Evolutionary conservation across 1,284 basidiomycete species (phyloP).

Genomic region (Ustilago vetiveriae): DNA sequence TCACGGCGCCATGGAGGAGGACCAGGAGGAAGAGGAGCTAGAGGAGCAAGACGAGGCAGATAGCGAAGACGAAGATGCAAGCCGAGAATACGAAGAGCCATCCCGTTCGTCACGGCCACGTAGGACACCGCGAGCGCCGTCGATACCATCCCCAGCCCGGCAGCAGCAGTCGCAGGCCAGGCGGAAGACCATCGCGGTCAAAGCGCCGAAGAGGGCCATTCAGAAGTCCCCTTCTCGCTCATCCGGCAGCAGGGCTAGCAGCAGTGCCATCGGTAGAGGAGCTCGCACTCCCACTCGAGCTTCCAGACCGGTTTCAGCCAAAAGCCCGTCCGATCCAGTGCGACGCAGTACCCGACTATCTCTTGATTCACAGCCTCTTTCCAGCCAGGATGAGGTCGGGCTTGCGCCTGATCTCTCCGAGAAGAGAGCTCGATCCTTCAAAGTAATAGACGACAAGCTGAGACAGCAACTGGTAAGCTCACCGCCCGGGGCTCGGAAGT

Average conservation of each 20-base stretch:
- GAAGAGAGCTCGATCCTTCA: conserved; percentile 1
- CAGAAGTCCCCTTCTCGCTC: neutral
- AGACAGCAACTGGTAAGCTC: conserved; percentile 16
- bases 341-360: conserved; percentile 25
- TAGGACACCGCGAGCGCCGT: neutral
- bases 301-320: neutral
- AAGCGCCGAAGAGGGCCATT: neutral
- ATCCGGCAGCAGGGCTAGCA: neutral
- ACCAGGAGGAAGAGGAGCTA: too few relatives aligned
- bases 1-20: neutral
- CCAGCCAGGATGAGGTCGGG: conserved; percentile 6
- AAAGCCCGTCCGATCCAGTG: neutral
- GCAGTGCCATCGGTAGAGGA: neutral
- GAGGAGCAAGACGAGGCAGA: too few relatives aligned
- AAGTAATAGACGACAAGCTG: neutral
- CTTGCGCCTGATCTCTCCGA: neutral
- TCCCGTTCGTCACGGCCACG: neutral
- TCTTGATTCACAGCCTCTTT: conserved; percentile 11
- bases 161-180: neutral
- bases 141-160: neutral
- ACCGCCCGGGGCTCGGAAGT: conserved; percentile 4
- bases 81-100: neutral
- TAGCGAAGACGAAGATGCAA: neutral
- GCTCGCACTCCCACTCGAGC: neutral
- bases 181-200: neutral